Evolutionary conservation across 208 protist species (phyloP).

Genomic region (Sergeia podlipaevii): DNA sequence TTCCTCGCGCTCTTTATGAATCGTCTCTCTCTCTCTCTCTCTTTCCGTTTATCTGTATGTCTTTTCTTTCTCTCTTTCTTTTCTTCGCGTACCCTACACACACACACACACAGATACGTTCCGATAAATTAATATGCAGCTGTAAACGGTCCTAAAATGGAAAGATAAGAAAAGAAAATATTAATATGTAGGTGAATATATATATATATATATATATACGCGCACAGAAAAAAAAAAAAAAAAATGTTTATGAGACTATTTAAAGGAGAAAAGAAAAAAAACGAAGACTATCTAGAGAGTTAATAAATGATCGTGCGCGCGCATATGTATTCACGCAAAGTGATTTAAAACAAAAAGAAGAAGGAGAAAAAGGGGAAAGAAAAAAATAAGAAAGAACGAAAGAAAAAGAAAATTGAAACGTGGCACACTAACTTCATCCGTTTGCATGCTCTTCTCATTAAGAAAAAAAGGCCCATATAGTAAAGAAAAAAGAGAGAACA

Average conservation of each 20-base stretch:
- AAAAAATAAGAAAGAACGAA: not conserved
- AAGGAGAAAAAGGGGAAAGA: constrained; percentile 1
- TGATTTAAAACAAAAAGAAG: constrained; percentile 1
- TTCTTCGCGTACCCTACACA: too few species aligned
- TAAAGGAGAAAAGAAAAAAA: not conserved
- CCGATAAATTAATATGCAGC: too few species aligned
- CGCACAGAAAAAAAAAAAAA: too few species aligned
- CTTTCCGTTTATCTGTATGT: not conserved
- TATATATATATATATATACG: too few species aligned
- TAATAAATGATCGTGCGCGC: not conserved
- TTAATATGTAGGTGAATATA: too few species aligned
- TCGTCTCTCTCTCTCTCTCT: not conserved
- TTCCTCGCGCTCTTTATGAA: not conserved
- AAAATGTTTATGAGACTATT: too few species aligned
- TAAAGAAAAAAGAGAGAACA: too few species aligned
- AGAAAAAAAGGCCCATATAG: too few species aligned
- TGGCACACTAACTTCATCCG: not conserved
- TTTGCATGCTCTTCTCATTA: not conserved
- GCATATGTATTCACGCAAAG: not conserved
- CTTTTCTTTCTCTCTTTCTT: constrained; percentile 2
- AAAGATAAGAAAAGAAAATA: too few species aligned
- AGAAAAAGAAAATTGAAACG: not conserved
- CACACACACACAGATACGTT: too few species aligned
- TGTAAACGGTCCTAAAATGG: too few species aligned
- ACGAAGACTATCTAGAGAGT: not conserved